A percentile compares a stretch with the other conserved stretches of the same genome.
phyloP scores from a whole-genome alignment of 2,329 filamentous ascomycete genomes.

The Diplocarpon mali region DNA sequence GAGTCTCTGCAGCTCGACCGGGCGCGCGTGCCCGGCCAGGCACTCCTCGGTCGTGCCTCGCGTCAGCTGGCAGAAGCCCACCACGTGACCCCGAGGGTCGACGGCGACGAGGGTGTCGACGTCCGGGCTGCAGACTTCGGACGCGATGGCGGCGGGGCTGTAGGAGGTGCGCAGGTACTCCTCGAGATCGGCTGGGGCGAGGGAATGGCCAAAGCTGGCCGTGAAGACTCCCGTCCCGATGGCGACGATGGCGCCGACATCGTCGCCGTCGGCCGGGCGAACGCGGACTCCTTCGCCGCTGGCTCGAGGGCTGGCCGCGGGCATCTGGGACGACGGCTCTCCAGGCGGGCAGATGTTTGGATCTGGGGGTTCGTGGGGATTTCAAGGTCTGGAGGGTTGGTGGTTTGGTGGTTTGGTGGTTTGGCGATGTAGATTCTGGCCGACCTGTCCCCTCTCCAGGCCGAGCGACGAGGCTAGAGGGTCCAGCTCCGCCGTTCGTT shows the following conservation, averaged over 20 bases:
- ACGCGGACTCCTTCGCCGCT: slow-evolving; percentile 12
- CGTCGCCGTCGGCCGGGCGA: slow-evolving; percentile 22
- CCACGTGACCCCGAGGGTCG: slow-evolving; percentile 13
- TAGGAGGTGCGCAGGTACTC: slow-evolving; percentile 32
- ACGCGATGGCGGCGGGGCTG: slow-evolving; percentile 18
- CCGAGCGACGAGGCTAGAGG: too few relatives aligned
- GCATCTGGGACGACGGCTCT: slow-evolving; percentile 4
- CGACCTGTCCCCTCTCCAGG: too few relatives aligned
- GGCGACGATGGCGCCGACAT: slow-evolving; percentile 26
- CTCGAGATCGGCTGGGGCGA: slow-evolving; percentile 29
- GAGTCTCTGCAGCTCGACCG: slow-evolving; percentile 33
- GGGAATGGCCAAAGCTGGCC: slow-evolving; percentile 33
- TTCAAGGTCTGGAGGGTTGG: neutral
- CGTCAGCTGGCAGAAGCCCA: slow-evolving; percentile 34
- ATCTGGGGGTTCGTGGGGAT: too few relatives aligned
- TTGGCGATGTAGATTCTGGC: too few relatives aligned
- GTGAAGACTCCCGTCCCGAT: slow-evolving; percentile 31
- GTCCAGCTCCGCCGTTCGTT: too few relatives aligned
- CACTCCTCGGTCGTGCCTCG: slow-evolving; percentile 31
- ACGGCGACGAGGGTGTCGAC: slow-evolving; percentile 26
- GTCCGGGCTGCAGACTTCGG: slow-evolving; percentile 20
- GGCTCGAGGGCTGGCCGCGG: slow-evolving; percentile 4
- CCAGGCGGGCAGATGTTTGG: neutral
- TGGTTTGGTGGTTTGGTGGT: too few relatives aligned
- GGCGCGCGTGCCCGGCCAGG: slow-evolving; percentile 23